Conservation (phyloP, 148 eudicot genomes). For the Dysphania ambrosioides region DNA sequence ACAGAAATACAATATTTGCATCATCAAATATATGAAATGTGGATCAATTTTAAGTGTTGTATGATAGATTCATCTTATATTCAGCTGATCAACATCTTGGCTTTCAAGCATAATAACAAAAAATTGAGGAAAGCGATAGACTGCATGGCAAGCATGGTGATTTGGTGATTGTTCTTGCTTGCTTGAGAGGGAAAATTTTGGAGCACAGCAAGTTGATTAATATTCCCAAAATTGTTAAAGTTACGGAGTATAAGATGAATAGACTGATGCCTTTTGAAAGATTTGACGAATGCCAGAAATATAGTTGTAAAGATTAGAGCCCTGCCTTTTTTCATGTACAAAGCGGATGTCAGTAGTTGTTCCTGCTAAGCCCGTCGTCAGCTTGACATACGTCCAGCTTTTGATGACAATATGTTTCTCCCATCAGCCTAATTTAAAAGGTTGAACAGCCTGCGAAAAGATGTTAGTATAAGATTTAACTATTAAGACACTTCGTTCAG, state of each 20-base stretch:
- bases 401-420: no score
- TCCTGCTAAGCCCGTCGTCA: background rate
- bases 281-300: background rate
- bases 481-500: background rate
- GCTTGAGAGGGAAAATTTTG: background rate
- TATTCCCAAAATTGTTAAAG: slow-evolving; percentile 7
- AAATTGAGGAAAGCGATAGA: background rate
- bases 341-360: background rate
- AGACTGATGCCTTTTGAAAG: background rate
- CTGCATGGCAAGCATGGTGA: background rate
- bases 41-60: no score
- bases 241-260: background rate
- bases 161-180: background rate
- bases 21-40: no score
- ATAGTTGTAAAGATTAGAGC: background rate
- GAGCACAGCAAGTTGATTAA: background rate
- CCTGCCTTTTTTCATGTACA: background rate
- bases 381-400: no score
- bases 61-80: background rate
- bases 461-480: background rate
- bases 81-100: background rate
- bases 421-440: slow-evolving; percentile 58
- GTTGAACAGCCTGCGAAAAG: slow-evolving; percentile 62
- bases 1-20: no score
- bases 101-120: background rate